Evolutionary conservation across 2,329 filamentous ascomycete species (phyloP).

Genomic region (Daldinia sp.): DNA sequence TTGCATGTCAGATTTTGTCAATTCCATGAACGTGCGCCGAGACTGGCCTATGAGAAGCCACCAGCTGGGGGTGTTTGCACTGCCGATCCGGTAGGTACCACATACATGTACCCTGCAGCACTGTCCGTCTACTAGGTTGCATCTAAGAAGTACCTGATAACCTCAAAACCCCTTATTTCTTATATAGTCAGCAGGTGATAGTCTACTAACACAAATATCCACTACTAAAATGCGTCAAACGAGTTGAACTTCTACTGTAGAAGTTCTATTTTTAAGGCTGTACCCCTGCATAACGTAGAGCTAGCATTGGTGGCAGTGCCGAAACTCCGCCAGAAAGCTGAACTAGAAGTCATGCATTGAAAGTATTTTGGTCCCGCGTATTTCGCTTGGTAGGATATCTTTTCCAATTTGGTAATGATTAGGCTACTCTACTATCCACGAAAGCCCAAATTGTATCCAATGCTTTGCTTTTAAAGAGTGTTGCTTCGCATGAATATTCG

Average conservation of each 20-base stretch:
- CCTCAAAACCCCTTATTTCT: not conserved
- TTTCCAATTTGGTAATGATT: too few relatives aligned
- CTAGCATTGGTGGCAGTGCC: slow-evolving; percentile 27
- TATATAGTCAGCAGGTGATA: slow-evolving; percentile 4
- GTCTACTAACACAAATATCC: slow-evolving; percentile 10
- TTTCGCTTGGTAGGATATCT: too few relatives aligned
- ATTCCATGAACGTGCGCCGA: not conserved
- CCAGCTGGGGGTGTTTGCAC: not conserved
- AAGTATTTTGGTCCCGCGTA: slow-evolving; percentile 1
- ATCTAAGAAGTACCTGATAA: not conserved
- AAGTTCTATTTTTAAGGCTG: slow-evolving; percentile 35
- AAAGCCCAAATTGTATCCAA: too few relatives aligned
- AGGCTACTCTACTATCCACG: too few relatives aligned
- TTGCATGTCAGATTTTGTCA: slow-evolving; percentile 9
- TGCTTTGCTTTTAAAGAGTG: too few relatives aligned
- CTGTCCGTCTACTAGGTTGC: not conserved
- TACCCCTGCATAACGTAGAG: slow-evolving; percentile 2
- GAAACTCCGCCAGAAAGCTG: slow-evolving; percentile 20
- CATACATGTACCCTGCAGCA: not conserved
- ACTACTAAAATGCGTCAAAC: not conserved
- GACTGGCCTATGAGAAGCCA: not conserved
- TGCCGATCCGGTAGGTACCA: not conserved
- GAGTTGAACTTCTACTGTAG: not conserved
- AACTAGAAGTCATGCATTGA: slow-evolving; percentile 1
- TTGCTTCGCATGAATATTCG: too few relatives aligned